Evolutionary conservation across 129 eudicot species (phyloP), one percentile per base, ranked within the genome.

Genomic region (Tanacetum coccineum): DNA sequence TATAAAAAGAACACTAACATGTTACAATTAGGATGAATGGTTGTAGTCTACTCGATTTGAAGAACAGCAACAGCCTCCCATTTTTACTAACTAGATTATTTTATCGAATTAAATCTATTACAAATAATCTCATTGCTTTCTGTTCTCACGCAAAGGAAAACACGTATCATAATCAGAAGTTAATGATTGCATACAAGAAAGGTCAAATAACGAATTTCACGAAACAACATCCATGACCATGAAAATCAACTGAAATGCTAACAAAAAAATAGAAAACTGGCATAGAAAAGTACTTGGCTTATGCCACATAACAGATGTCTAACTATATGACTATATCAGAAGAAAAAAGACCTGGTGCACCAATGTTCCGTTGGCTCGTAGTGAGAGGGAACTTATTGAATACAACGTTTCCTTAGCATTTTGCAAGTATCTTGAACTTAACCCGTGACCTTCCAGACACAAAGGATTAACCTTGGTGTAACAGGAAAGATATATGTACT

Each of bases 51-150:
- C 74, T 49, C 64, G 70, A 63, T 74, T 81, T 36, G 93, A 83
- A 66, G 87, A 83, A 59, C 86, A 83, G 68, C 97, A 91, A 70
- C 95, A 87, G 70, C 96, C n/a, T n/a, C n/a, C 97, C 97, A 91
- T 91, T 71, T 69, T 71, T 73, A 40, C 56, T 59, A 68, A 78
- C 39, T 39, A 59, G 50, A 68, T 14, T 68, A 14, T 21, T 40
- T 68, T n/a, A n/a, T n/a, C n/a, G n/a, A n/a, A n/a, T n/a, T n/a
- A n/a, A n/a, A n/a, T n/a, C n/a, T n/a, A n/a, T n/a, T n/a, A n/a
- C n/a, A n/a, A n/a, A n/a, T n/a, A n/a, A n/a, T n/a, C n/a, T n/a
- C n/a, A n/a, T n/a, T n/a, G n/a, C n/a, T n/a, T n/a, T n/a, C n/a
- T n/a, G n/a, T n/a, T n/a, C n/a, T n/a, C n/a, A n/a, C n/a, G n/a